phyloP scores from a whole-genome alignment of 2,329 filamentous ascomycete species.

The Chaetomiaceae sp. region DNA sequence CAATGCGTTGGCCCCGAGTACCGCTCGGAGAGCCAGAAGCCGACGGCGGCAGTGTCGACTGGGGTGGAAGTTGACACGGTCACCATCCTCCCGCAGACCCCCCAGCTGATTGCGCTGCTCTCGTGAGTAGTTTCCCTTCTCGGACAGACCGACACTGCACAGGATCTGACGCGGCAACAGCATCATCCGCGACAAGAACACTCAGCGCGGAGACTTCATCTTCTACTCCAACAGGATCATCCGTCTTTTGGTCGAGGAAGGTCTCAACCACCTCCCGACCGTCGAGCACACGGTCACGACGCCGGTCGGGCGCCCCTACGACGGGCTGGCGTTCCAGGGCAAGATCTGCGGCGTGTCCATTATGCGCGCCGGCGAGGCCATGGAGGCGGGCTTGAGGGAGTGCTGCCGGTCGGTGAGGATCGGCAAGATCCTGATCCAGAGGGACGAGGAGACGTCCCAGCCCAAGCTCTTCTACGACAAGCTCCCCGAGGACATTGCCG shows the following conservation, averaged over 20 bases:
- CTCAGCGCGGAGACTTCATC: constrained; percentile 91
- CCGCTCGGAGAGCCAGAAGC: constrained; percentile 70
- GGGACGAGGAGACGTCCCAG: constrained; percentile 89
- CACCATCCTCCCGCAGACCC: constrained; percentile 84
- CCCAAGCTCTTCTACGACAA: constrained; percentile 98
- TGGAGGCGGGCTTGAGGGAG: constrained; percentile 95
- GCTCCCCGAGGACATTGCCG: constrained; percentile 85
- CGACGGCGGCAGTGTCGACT: constrained; percentile 83
- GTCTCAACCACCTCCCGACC: constrained; percentile 91
- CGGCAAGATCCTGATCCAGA: constrained; percentile 96
- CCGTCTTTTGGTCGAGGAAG: constrained; percentile 91
- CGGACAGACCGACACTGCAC: background rate
- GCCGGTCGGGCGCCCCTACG: constrained; percentile 81
- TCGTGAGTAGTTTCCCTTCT: constrained; percentile 63
- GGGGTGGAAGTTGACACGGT: constrained; percentile 80
- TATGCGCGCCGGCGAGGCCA: constrained; percentile 96
- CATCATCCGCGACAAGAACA: constrained; percentile 91
- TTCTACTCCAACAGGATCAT: constrained; percentile 99
- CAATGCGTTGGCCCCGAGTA: constrained; percentile 79
- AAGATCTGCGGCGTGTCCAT: constrained; percentile 99
- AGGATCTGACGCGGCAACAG: constrained; percentile 42
- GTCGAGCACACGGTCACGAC: constrained; percentile 86
- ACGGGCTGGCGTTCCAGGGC: constrained; percentile 90
- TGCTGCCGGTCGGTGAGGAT: constrained; percentile 98
- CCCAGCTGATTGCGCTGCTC: constrained; percentile 92